Percentiles rank a stretch among this genome's conserved stretches.
These are phyloP conservation scores for Centrapalus pauciflorus DNA, from an alignment of 129 eudicot genomes.

Conservation along the genomic window DNA sequence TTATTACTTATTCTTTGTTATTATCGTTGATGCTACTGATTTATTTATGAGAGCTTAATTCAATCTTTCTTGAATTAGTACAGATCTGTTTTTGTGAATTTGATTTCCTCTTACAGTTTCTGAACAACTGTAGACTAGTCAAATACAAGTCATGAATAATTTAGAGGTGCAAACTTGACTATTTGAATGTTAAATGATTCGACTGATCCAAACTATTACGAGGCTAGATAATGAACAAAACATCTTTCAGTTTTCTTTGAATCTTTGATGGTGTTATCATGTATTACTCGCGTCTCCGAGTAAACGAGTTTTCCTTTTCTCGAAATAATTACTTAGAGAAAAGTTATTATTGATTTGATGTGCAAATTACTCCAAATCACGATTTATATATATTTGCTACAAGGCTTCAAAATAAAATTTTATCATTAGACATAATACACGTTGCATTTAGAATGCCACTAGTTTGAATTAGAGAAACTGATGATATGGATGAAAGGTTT, in stretches of 20 bases:
- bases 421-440: not conserved
- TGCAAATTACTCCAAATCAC: slow-evolving; percentile 5
- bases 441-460: not conserved
- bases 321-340: not conserved
- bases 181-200: slow-evolving; percentile 8
- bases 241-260: not conserved
- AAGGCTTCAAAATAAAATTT: slow-evolving; percentile 1
- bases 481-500: not conserved
- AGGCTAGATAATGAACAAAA: not conserved
- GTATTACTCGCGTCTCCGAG: not conserved
- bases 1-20: not conserved
- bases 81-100: slow-evolving; percentile 10
- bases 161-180: slow-evolving; percentile 1
- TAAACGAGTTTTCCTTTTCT: not conserved
- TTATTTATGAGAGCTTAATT: not conserved
- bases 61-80: not conserved
- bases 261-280: not conserved
- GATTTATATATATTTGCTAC: slow-evolving; percentile 1
- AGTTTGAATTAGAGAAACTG: not conserved
- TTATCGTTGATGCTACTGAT: not conserved
- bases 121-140: not conserved
- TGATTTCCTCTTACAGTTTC: not conserved
- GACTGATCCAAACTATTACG: not conserved
- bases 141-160: not conserved
- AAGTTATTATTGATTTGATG: not conserved